Conservation (phyloP, 176 grass and related monocot species). For the Lolium perenne region DNA sequence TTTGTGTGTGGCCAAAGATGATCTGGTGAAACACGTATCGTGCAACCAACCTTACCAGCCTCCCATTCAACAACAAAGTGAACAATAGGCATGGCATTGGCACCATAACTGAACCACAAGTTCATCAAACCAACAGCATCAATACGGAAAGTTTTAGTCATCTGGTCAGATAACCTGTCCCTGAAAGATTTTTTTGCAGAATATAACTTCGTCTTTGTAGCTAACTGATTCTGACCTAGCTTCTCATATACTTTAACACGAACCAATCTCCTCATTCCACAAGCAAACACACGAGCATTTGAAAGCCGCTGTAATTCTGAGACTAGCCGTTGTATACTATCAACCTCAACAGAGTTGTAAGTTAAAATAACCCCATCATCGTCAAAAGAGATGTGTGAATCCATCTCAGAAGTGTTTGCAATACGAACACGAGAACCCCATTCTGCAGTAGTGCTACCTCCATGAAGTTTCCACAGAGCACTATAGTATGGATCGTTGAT, state of each 20-base stretch:
- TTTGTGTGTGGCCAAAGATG: constrained; percentile 98
- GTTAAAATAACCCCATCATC: constrained; percentile 69
- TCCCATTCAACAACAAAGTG: constrained; percentile 97
- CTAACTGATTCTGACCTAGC: constrained; percentile 45
- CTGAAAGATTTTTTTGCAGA: constrained; percentile 47
- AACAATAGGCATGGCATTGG: constrained; percentile 68
- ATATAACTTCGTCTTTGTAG: constrained; percentile 44
- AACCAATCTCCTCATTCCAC: constrained; percentile 74
- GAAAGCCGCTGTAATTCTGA: constrained; percentile 80
- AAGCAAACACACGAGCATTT: constrained; percentile 75
- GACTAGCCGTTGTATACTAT: constrained; percentile 78
- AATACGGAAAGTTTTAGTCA: constrained; percentile 83
- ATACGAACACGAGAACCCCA: constrained; percentile 81
- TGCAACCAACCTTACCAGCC: constrained; percentile 68
- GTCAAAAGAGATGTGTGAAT: constrained; percentile 91
- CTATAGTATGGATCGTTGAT: constrained; percentile 80
- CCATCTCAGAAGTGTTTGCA: constrained; percentile 77
- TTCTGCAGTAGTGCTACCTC: constrained; percentile 60
- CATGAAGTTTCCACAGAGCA: constrained; percentile 74
- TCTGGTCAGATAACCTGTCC: constrained; percentile 72
- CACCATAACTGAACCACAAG: constrained; percentile 89
- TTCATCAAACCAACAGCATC: constrained; percentile 93
- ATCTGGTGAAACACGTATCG: constrained; percentile 89
- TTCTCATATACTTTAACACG: constrained; percentile 71
- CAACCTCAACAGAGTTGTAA: constrained; percentile 83